These are phyloP conservation scores for Phytophthora syringae DNA, from an alignment of 352 stramenopile genomes.

Conservation along the genomic window DNA sequence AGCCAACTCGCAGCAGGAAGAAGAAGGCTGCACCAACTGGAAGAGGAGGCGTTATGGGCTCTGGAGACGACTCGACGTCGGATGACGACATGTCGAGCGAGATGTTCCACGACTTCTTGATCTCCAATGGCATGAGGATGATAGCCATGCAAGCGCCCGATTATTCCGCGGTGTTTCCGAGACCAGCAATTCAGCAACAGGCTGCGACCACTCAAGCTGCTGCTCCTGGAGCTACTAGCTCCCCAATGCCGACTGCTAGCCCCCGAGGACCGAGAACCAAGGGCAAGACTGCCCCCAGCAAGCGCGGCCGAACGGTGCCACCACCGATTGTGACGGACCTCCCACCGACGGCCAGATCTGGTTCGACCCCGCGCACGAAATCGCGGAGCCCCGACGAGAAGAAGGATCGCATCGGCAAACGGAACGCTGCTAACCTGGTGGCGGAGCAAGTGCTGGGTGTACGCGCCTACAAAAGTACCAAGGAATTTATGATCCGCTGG, in stretches of 20 bases:
- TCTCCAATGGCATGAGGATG: constrained; percentile 26
- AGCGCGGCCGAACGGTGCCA: constrained; percentile 3
- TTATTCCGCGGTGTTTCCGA: constrained; percentile 4
- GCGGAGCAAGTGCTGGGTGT: constrained; percentile 40
- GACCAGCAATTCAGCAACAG: constrained; percentile 1
- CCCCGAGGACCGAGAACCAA: not conserved
- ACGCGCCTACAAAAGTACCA: constrained; percentile 25
- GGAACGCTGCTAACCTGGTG: constrained; percentile 16
- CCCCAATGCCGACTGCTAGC: too few species aligned
- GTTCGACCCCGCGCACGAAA: constrained; percentile 10
- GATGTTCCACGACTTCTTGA: constrained; percentile 26
- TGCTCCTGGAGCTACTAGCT: not conserved
- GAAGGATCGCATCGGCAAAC: constrained; percentile 36
- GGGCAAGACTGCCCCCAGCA: not conserved
- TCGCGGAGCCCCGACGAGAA: constrained; percentile 3
- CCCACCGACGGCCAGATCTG: not conserved
- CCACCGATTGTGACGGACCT: constrained; percentile 21
- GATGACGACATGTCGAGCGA: constrained; percentile 19
- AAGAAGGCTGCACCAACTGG: not conserved
- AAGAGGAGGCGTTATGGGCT: not conserved
- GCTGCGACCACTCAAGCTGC: not conserved
- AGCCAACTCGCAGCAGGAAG: constrained; percentile 15
- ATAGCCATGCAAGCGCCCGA: constrained; percentile 21
- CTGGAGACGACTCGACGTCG: constrained; percentile 8
- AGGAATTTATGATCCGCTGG: constrained; percentile 52